Evolutionary conservation across 805 yeast genomes (phyloP).

Genomic region (Starmera dryadoides): DNA sequence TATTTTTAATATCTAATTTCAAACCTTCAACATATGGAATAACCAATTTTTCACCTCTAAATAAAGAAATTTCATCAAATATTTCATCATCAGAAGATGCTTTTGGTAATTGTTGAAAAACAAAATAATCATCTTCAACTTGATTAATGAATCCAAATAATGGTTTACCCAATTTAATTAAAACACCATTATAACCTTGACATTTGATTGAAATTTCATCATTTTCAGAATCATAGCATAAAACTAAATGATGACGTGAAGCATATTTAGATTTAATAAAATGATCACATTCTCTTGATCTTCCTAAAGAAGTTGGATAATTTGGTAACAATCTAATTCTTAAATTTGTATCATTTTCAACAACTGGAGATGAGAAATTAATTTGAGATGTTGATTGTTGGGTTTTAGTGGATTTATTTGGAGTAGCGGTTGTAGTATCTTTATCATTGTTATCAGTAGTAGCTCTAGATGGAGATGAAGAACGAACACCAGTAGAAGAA

Average conservation of each 20-base stretch:
- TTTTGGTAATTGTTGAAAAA: conserved; percentile 12
- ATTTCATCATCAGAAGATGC: conserved; percentile 8
- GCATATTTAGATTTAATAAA: conserved; percentile 45
- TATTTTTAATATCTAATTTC: conserved; percentile 66
- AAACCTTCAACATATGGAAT: conserved; percentile 60
- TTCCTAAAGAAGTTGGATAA: conserved; percentile 27
- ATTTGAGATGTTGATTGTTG: neutral
- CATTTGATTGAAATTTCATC: conserved; percentile 53
- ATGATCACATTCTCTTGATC: conserved; percentile 54
- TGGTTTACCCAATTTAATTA: conserved; percentile 51
- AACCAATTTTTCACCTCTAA: conserved; percentile 53
- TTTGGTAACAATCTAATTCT: conserved; percentile 13
- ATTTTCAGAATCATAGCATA: conserved; percentile 34
- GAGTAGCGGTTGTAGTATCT: neutral
- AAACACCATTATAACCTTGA: conserved; percentile 76
- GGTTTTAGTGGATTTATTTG: neutral
- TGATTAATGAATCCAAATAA: conserved; percentile 25
- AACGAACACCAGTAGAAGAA: conserved; percentile 36
- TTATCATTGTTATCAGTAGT: neutral
- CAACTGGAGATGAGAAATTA: neutral
- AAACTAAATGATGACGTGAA: conserved; percentile 58
- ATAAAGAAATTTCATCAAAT: conserved; percentile 38
- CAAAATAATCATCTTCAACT: conserved; percentile 15
- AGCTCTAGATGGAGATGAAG: conserved; percentile 26
- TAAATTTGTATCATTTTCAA: conserved; percentile 4